Percentiles rank a stretch among this genome's conserved stretches.
These are phyloP conservation scores for Colletotrichum zoysiae DNA, from an alignment of 2,329 filamentous ascomycete species.

Conservation along the genomic window DNA sequence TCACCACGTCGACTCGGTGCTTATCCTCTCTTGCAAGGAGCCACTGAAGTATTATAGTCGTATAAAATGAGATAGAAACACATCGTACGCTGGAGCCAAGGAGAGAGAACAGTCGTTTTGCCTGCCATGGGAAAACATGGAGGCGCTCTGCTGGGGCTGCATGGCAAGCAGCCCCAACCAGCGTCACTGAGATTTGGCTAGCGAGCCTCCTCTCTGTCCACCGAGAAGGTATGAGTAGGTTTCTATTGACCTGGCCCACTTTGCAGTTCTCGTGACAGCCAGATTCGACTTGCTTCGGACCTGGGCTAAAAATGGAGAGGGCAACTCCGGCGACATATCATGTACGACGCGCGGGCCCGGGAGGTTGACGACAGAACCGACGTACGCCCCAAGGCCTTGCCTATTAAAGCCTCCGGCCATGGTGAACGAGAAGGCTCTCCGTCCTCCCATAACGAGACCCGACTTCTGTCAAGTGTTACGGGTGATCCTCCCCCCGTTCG, in stretches of 20 bases:
- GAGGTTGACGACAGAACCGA: neutral
- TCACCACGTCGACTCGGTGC: neutral
- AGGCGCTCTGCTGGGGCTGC: neutral
- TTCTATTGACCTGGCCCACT: neutral
- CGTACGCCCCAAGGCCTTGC: neutral
- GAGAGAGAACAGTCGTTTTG: neutral
- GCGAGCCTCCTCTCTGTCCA: neutral
- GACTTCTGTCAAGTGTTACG: neutral
- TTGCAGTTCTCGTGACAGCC: neutral
- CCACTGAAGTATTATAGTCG: neutral
- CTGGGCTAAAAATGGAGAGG: neutral
- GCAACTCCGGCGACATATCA: neutral
- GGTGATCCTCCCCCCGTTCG: neutral
- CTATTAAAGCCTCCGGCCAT: too few relatives aligned
- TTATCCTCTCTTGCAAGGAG: neutral
- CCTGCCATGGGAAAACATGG: neutral
- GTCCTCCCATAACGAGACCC: neutral
- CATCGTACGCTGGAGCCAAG: fast-evolving
- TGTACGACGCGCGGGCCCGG: neutral
- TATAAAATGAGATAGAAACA: neutral
- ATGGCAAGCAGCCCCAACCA: neutral
- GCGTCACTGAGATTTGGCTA: neutral
- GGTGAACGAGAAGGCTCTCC: neutral
- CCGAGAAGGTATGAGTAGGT: neutral
- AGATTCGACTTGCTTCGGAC: neutral